Conservation (phyloP, 2,329 filamentous ascomycete species). For the Cordyceps javanica region DNA sequence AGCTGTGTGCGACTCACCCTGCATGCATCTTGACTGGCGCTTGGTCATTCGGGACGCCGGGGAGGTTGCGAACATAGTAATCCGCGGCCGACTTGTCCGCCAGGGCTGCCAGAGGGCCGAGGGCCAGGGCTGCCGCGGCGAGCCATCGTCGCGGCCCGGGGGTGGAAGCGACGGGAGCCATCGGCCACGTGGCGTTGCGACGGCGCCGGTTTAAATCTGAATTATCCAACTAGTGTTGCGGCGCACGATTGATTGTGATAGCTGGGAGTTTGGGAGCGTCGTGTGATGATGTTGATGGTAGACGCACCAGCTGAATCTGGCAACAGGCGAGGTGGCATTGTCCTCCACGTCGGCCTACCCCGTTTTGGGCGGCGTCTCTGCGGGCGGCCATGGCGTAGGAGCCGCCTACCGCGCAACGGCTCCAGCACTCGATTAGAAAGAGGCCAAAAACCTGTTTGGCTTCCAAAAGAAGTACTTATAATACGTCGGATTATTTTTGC, state of each 20-base stretch:
- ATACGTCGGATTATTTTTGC: neutral
- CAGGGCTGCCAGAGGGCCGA: slow-evolving; percentile 34
- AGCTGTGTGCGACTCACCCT: slow-evolving; percentile 56
- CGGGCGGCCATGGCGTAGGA: neutral
- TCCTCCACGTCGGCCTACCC: neutral
- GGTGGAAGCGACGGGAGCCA: slow-evolving; percentile 7
- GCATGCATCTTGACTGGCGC: slow-evolving; percentile 94
- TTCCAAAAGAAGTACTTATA: neutral
- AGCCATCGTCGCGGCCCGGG: slow-evolving; percentile 25
- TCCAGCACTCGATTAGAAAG: neutral
- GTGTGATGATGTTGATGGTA: slow-evolving; percentile 10
- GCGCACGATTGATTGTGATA: neutral
- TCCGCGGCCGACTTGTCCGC: slow-evolving; percentile 50
- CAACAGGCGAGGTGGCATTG: slow-evolving; percentile 12
- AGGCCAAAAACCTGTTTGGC: no score
- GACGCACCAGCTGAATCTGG: neutral
- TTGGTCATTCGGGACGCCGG: slow-evolving; percentile 67
- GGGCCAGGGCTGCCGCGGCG: slow-evolving; percentile 30
- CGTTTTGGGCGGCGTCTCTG: slow-evolving; percentile 4
- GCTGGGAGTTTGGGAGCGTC: neutral
- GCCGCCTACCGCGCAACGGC: neutral
- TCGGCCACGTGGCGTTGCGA: slow-evolving; percentile 6
- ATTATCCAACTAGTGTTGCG: neutral
- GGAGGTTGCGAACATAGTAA: slow-evolving; percentile 82
- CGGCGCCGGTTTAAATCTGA: neutral